phyloP scores from a whole-genome alignment of 129 eudicot genomes.

The Scalesia atractyloides region DNA sequence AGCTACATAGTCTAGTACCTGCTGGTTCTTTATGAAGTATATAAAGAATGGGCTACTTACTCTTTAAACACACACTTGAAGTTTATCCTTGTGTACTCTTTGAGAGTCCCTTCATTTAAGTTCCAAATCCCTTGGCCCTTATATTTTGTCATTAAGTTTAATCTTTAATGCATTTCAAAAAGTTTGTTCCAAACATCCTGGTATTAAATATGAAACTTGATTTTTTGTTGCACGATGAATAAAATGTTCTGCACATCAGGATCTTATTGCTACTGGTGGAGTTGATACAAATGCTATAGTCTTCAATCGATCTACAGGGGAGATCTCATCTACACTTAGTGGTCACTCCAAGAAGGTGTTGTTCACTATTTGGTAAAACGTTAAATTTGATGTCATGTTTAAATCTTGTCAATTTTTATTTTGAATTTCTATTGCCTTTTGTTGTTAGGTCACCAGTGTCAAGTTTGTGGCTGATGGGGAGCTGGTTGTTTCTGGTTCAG shows the following conservation, averaged over 20 bases:
- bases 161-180: not conserved
- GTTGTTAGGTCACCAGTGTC: slow-evolving; percentile 79
- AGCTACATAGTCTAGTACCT: not conserved
- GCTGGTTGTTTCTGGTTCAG: slow-evolving; percentile 79
- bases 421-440: slow-evolving; percentile 11
- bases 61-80: not conserved
- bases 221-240: slow-evolving; percentile 7
- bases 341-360: slow-evolving; percentile 97
- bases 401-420: slow-evolving; percentile 8
- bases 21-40: not conserved
- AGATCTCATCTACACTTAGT: slow-evolving; percentile 85
- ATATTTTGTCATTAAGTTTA: not conserved
- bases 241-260: slow-evolving; percentile 44
- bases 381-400: not conserved
- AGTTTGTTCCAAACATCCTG: not conserved
- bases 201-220: slow-evolving; percentile 4
- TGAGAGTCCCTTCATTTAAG: not conserved
- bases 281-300: slow-evolving; percentile 81
- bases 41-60: not conserved
- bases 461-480: slow-evolving; percentile 84
- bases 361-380: slow-evolving; percentile 22
- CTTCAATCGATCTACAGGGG: slow-evolving; percentile 80
- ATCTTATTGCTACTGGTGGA: slow-evolving; percentile 90
- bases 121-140: not conserved
- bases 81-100: not conserved